These are phyloP conservation scores for Hirsutella thompsonii DNA, from an alignment of 2,329 filamentous ascomycete species.

Conservation along the genomic window DNA sequence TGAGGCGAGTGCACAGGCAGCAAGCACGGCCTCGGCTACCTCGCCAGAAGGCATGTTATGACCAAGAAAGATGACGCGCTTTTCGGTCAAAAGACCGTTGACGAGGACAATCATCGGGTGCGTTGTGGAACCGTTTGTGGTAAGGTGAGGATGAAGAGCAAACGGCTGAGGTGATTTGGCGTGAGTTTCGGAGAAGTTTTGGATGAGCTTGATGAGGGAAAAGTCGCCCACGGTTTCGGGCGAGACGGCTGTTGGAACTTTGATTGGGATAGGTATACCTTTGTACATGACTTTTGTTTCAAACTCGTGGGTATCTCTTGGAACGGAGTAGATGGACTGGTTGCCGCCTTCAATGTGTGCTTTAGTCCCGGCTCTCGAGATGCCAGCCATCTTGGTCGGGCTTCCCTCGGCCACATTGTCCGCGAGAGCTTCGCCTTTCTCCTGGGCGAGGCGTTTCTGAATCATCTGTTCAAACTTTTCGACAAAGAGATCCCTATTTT, in stretches of 20 bases:
- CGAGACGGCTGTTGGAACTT: slow-evolving; percentile 85
- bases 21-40: slow-evolving; percentile 93
- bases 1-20: slow-evolving; percentile 87
- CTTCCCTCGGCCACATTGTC: slow-evolving; percentile 29
- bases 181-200: slow-evolving; percentile 80
- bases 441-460: slow-evolving; percentile 63
- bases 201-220: slow-evolving; percentile 91
- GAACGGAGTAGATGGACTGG: slow-evolving; percentile 57
- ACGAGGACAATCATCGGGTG: slow-evolving; percentile 92
- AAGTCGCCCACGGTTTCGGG: slow-evolving; percentile 97
- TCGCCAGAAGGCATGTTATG: slow-evolving; percentile 92
- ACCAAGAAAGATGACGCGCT: slow-evolving; percentile 89
- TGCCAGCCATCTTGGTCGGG: slow-evolving; percentile 31
- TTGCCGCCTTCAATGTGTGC: slow-evolving; percentile 42
- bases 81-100: slow-evolving; percentile 91
- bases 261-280: slow-evolving; percentile 91
- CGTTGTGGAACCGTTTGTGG: slow-evolving; percentile 77
- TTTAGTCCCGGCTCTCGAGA: slow-evolving; percentile 50
- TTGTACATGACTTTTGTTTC: slow-evolving; percentile 94
- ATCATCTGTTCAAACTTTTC: slow-evolving; percentile 97
- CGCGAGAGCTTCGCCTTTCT: slow-evolving; percentile 29
- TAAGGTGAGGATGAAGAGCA: slow-evolving; percentile 77
- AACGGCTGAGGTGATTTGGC: slow-evolving; percentile 76
- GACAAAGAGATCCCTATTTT: slow-evolving; percentile 91
- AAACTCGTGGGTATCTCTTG: slow-evolving; percentile 93